Evolutionary conservation across 2,329 filamentous ascomycete genomes (phyloP).

Genomic region (Akanthomyces dipterigenus): DNA sequence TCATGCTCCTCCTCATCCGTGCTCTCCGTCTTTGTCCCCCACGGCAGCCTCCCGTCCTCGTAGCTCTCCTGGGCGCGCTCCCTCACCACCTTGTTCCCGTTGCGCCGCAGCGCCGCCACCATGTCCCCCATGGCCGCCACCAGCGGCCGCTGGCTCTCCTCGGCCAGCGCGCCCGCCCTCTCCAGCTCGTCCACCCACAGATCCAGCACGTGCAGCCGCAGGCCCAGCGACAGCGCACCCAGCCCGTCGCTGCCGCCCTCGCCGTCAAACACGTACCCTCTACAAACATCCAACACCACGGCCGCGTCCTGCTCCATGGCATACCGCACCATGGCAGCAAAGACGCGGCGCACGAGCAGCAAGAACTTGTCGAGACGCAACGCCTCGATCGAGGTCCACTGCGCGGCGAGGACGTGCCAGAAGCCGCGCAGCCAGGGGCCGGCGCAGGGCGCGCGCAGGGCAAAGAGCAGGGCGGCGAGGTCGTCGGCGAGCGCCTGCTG

Average conservation of each 20-base stretch:
- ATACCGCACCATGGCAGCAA: constrained; percentile 61
- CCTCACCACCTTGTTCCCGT: constrained; percentile 65
- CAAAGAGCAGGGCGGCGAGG: constrained; percentile 57
- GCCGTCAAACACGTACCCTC: constrained; percentile 27
- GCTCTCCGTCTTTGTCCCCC: constrained; percentile 41
- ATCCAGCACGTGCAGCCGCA: constrained; percentile 82
- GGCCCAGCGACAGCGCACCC: constrained; percentile 66
- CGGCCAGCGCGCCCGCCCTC: constrained; percentile 50
- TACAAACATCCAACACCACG: constrained; percentile 21
- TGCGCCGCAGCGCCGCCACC: constrained; percentile 49
- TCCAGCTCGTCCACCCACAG: constrained; percentile 88
- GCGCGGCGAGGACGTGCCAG: constrained; percentile 62
- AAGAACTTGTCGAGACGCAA: constrained; percentile 90
- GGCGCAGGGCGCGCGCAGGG: constrained; percentile 41
- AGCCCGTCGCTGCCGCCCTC: constrained; percentile 27
- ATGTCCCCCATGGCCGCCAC: constrained; percentile 46
- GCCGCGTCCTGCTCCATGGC: constrained; percentile 22
- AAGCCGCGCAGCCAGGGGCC: constrained; percentile 54
- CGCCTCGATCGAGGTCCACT: constrained; percentile 70
- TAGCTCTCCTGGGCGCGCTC: constrained; percentile 63
- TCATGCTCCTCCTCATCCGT: constrained; percentile 28
- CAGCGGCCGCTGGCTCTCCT: constrained; percentile 40
- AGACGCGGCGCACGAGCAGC: constrained; percentile 70
- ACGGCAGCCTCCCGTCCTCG: constrained; percentile 65
- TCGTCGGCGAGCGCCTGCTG: constrained; percentile 78